Base-by-base conservation (phyloP, 768 basidiomycete species). In the Amanita pseudoporphyria region DNA sequence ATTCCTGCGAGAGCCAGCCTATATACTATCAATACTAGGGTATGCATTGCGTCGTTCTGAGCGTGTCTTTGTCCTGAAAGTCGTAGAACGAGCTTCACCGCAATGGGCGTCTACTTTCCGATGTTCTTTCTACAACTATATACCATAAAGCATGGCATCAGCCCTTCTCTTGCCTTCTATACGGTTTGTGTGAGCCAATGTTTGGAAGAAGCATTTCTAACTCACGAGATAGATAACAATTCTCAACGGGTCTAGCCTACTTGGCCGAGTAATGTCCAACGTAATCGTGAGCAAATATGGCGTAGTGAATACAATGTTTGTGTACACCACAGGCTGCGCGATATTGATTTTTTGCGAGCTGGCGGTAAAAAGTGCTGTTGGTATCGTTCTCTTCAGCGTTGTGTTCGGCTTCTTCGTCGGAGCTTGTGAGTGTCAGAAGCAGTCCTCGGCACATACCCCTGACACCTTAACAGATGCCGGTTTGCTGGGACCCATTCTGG, bases 121-220 rank as follows among this genome's bases (percentile, higher is more conserved):
- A 64, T 78, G 14, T 81, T 78, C 60, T 82, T 76, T 57, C 55
- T 81, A 6, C 81, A 82, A 53, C 59, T 81, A 10, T 71, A 76
- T 51, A 68, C 78, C 1, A 64, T 75, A 24, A 61, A 67, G 41
- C 76, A 76, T 48, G 71, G 72, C 1, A 65, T 77, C 35, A 59
- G 64, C 13, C 58, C 67, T 7, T 63, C 59, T n/a, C 63, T 82
- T 4, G 75, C 80, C 0, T 81, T 82, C 52, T 80, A 81, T 52
- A 71, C 71, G 28, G 80, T 81, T 46, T 21, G 50, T 22, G 49
- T 56, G 30, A 32, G 10, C 31, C 6, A 21, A 9, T 4, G 26
- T 7, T 19, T n/a, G 13, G 10, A 41, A 24, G 3, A 24, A 12
- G 40, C 18, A 18, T n/a, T 48, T 30, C 50, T 16, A 45, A 26